Conservation (phyloP, 768 basidiomycete species). For the Paxillus ammoniavirescens region DNA sequence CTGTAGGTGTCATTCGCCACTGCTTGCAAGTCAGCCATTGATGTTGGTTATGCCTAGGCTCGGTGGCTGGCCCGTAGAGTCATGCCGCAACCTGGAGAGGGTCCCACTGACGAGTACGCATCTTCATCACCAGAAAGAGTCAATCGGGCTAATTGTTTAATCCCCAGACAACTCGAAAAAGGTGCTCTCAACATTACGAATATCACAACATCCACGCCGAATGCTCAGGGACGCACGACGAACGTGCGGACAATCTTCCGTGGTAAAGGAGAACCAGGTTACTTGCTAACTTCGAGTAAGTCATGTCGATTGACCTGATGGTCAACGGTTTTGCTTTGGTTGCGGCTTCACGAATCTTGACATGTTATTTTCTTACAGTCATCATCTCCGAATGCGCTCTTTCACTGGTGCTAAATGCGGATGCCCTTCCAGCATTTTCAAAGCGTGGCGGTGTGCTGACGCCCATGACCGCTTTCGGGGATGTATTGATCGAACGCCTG, state of each 20-base stretch:
- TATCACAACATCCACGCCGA: constrained; percentile 59
- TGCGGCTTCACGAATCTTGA: neutral
- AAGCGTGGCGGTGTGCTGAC: constrained; percentile 79
- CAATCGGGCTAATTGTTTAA: neutral
- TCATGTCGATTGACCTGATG: neutral
- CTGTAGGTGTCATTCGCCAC: constrained; percentile 32
- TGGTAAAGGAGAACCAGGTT: constrained; percentile 78
- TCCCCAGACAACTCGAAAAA: constrained; percentile 49
- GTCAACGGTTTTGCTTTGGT: neutral
- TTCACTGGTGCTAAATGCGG: constrained; percentile 54
- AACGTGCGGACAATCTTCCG: constrained; percentile 57
- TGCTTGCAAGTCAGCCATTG: neutral
- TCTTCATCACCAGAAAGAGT: neutral
- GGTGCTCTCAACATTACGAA: constrained; percentile 69
- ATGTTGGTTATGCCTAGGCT: constrained; percentile 27
- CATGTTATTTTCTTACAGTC: constrained; percentile 37
- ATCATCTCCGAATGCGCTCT: constrained; percentile 83
- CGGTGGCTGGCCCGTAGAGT: constrained; percentile 55
- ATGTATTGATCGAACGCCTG: constrained; percentile 68
- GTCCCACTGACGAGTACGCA: constrained; percentile 61
- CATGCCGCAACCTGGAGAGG: constrained; percentile 54
- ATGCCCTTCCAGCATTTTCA: constrained; percentile 56
- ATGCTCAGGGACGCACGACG: constrained; percentile 38
- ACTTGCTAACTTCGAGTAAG: constrained; percentile 29
- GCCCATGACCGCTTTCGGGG: constrained; percentile 79